Evolutionary conservation across 768 basidiomycete species (phyloP).

Genomic region (Grammothele lineata): DNA sequence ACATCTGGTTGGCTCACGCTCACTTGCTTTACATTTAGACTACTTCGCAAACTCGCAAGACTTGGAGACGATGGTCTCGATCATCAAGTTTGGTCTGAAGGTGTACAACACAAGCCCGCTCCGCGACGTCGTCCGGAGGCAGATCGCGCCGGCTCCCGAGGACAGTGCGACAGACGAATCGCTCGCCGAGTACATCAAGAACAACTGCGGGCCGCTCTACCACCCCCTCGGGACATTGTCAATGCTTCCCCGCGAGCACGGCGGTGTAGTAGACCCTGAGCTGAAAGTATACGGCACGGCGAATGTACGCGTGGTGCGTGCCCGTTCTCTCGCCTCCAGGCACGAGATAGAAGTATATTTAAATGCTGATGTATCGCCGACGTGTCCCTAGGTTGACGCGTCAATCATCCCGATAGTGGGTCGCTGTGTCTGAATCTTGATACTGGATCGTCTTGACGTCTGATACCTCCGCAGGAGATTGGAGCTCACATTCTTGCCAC

Average conservation of each 20-base stretch:
- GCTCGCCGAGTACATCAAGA: slow-evolving; percentile 2
- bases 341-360: too few species aligned
- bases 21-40: not conserved
- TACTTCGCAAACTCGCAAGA: slow-evolving; percentile 9
- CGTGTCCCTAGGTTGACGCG: not conserved
- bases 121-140: not conserved
- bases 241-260: slow-evolving; percentile 1
- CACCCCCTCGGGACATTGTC: slow-evolving; percentile 1
- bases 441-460: not conserved
- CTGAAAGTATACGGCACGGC: slow-evolving; percentile 2
- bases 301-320: slow-evolving; percentile 2
- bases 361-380: not conserved
- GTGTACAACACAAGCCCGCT: not conserved
- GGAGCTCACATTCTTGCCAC: not conserved
- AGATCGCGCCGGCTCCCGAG: not conserved
- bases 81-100: slow-evolving; percentile 2
- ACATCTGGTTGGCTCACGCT: not conserved
- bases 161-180: not conserved
- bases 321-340: not conserved
- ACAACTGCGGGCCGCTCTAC: not conserved
- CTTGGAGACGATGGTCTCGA: slow-evolving; percentile 1
- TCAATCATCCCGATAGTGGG: slow-evolving; percentile 2
- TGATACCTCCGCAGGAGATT: not conserved
- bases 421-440: too few species aligned
- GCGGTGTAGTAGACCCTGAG: slow-evolving; percentile 2